Evolutionary conservation across 148 eudicot genomes (phyloP).

Genomic region (Heliosperma pusillum): DNA sequence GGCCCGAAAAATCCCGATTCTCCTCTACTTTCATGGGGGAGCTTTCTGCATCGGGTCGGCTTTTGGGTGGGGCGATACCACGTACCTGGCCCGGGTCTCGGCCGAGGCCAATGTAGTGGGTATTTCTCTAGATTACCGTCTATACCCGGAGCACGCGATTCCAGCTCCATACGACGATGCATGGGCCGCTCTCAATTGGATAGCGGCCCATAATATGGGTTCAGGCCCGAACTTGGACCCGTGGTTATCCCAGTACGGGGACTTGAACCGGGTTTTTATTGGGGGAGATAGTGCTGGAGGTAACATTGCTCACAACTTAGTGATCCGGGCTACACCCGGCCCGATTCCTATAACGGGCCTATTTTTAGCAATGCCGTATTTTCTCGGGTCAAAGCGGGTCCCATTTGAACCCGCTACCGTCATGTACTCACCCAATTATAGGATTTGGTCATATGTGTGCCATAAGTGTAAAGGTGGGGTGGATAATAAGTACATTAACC

Average conservation of each 20-base stretch:
- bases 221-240: constrained; percentile 26
- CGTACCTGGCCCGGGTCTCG: constrained; percentile 25
- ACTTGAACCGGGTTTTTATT: constrained; percentile 30
- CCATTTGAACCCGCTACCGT: constrained; percentile 17
- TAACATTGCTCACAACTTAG: constrained; percentile 47
- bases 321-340: constrained; percentile 33
- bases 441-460: constrained; percentile 46
- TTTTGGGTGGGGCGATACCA: constrained; percentile 19
- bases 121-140: constrained; percentile 38
- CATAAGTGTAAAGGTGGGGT: constrained; percentile 31
- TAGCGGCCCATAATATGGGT: constrained; percentile 22
- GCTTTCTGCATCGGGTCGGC: constrained; percentile 37
- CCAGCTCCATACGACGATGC: constrained; percentile 43
- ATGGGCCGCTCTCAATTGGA: constrained; percentile 41
- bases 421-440: constrained; percentile 2
- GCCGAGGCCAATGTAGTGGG: constrained; percentile 29
- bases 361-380: constrained; percentile 44
- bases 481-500: constrained; percentile 39
- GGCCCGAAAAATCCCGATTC: constrained; percentile 20
- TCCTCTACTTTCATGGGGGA: constrained; percentile 42
- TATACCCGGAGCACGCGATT: constrained; percentile 32
- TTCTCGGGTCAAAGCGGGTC: constrained; percentile 37
- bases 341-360: constrained; percentile 28
- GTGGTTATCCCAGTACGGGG: constrained; percentile 36
- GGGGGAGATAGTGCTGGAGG: constrained; percentile 65